These are phyloP conservation scores for Rickenella mellea DNA, from an alignment of 768 basidiomycete genomes.

Conservation along the genomic window DNA sequence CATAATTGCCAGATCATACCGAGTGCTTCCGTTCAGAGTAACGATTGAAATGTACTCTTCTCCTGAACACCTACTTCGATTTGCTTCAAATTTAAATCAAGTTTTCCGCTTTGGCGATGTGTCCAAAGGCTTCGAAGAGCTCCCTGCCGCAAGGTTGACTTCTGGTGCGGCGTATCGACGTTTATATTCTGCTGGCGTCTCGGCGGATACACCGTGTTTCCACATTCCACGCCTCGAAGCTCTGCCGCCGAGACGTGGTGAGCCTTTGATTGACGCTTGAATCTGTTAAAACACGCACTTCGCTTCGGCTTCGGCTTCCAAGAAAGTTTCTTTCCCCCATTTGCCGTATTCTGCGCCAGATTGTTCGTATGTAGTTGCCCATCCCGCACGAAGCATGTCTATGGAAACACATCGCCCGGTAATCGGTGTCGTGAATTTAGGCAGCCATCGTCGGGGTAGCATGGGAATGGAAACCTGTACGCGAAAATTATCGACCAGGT, in stretches of 20 bases:
- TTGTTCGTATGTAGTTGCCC: constrained; percentile 68
- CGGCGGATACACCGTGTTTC: constrained; percentile 40
- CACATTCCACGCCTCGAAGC: constrained; percentile 66
- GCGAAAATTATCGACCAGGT: background rate
- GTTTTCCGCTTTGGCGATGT: too few species aligned
- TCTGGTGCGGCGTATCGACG: constrained; percentile 45
- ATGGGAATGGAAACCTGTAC: constrained; percentile 60
- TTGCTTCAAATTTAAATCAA: too few species aligned
- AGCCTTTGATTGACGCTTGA: background rate
- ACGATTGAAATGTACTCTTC: too few species aligned
- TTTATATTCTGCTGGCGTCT: constrained; percentile 79
- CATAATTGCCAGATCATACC: too few species aligned
- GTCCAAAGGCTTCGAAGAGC: too few species aligned
- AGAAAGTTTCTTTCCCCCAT: constrained; percentile 53
- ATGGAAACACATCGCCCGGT: constrained; percentile 43
- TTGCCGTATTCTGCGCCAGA: constrained; percentile 73
- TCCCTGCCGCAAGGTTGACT: too few species aligned
- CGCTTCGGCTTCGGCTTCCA: constrained; percentile 54
- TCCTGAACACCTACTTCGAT: too few species aligned
- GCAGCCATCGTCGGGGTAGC: constrained; percentile 43
- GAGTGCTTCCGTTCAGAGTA: too few species aligned
- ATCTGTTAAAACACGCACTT: constrained; percentile 34
- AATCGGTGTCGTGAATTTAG: constrained; percentile 27
- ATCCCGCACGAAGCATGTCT: constrained; percentile 76
- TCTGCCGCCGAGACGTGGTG: constrained; percentile 24